Evolutionary conservation across 768 basidiomycete species (phyloP), one percentile per base, ranked within the genome.

Genomic region (Amanita muscaria): DNA sequence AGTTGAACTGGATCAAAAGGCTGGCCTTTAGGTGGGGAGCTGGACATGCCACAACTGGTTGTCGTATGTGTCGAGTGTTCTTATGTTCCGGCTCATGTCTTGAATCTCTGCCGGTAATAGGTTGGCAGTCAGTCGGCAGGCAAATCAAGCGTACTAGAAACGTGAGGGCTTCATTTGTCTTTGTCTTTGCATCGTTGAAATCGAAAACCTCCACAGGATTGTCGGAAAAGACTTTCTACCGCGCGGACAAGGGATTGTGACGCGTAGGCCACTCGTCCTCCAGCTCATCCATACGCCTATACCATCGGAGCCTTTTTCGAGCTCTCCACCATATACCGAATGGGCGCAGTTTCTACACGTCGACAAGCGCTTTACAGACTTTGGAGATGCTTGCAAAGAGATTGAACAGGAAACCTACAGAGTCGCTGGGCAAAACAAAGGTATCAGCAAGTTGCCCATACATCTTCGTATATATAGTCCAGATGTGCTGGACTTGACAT

Each of bases 351-450:
- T 99, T 64, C 75, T 98, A 22, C 96, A 99, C 61, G 72, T 94
- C 45, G 93, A 97, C 74, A 89, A 88, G 60, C 79, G 88, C 31
- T 97, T 92, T 66, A 92, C 90, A n/a, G 94, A 98, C 59, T 98
- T 93, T 57, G 70, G 76, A 35, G 94, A 98, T 56, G 86, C 98
- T 51, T 76, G 94, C 31, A 86, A 83, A 52, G 96, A 99, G 68
- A 99, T 99, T 48, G 96, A 99, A 64, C 84, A 88, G 59, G 96
- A 99, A 70, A 99, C 96, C 2, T 92, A 83, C 62, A 72, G 96
- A 34, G 93, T 99, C 14, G 96, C 96, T 0, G 96, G 96, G 0
- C 93, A 97, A 70, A 98, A 98, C 65, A 99, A 98, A 66, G 96
- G 96, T 35, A 85, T 99, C 48, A 93, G 90, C 67, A 92, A 93